phyloP scores from a whole-genome alignment of 148 eudicot genomes.

The Nepenthes mirabilis region DNA sequence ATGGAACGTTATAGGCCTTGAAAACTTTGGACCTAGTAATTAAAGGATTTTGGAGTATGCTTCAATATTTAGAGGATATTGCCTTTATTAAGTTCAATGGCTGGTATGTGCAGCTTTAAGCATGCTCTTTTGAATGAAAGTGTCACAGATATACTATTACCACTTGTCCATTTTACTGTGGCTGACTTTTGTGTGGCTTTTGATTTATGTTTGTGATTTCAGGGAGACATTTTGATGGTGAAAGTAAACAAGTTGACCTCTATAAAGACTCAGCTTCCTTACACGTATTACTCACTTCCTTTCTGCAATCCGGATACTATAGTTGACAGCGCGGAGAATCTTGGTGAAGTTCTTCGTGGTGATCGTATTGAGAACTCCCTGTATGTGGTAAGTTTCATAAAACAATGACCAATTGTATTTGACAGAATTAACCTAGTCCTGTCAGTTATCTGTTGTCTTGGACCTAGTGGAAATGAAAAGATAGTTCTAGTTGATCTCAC shows the following conservation, averaged over 20 bases:
- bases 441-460: not conserved
- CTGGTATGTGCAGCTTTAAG: too few relatives aligned
- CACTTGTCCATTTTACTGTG: too few relatives aligned
- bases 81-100: too few relatives aligned
- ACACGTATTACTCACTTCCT: slow-evolving; percentile 22
- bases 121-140: too few relatives aligned
- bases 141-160: too few relatives aligned
- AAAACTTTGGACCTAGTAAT: too few relatives aligned
- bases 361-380: slow-evolving; percentile 32
- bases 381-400: slow-evolving; percentile 15
- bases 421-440: not conserved
- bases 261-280: slow-evolving; percentile 29
- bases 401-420: not conserved
- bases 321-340: slow-evolving; percentile 28
- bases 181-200: too few relatives aligned
- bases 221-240: slow-evolving; percentile 21
- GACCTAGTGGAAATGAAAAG: not conserved
- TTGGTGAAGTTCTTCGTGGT: slow-evolving; percentile 34
- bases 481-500: not conserved
- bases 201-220: not conserved
- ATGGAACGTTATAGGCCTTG: too few relatives aligned
- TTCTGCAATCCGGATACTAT: slow-evolving; percentile 15
- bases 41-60: too few relatives aligned
- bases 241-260: slow-evolving; percentile 30
- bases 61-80: too few relatives aligned